Percentiles rank a stretch among this genome's conserved stretches.
These are phyloP conservation scores for Clausena lansium DNA, from an alignment of 345 rosid species.

Conservation along the genomic window DNA sequence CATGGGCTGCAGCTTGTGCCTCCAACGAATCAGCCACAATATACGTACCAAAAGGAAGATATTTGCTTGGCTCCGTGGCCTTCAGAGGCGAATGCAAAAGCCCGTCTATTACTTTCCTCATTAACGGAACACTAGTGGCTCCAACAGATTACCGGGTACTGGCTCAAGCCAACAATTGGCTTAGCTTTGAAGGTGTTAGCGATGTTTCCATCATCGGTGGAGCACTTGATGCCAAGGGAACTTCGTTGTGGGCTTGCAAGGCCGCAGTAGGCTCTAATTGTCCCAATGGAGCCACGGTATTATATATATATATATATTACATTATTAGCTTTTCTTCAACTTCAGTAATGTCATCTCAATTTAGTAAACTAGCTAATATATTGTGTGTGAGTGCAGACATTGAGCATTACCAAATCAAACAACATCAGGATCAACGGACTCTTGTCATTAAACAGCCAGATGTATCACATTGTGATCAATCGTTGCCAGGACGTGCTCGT, in stretches of 20 bases:
- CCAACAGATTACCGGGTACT: neutral
- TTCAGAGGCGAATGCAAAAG: constrained; percentile 9
- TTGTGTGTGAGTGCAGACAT: constrained; percentile 8
- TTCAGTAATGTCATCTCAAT: neutral
- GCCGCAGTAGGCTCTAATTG: neutral
- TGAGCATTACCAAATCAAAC: constrained; percentile 26
- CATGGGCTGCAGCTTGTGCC: constrained; percentile 22
- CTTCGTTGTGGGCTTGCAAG: constrained; percentile 18
- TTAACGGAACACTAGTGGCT: constrained; percentile 13
- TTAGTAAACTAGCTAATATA: neutral
- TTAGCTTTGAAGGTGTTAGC: constrained; percentile 15
- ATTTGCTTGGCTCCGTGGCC: constrained; percentile 8
- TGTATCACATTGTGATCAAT: constrained; percentile 28
- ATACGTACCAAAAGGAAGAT: constrained; percentile 20
- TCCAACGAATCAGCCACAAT: constrained; percentile 2
- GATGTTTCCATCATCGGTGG: constrained; percentile 23
- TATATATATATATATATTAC: neutral
- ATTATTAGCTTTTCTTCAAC: neutral
- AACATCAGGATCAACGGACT: constrained; percentile 21
- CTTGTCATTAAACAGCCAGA: constrained; percentile 25
- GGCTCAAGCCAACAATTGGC: neutral
- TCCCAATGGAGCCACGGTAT: constrained; percentile 21
- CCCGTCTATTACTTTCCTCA: neutral
- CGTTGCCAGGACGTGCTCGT: constrained; percentile 22
- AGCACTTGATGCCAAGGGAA: constrained; percentile 17